Conservation (phyloP, 176 grass and related monocot species). For the Avena eriantha region DNA sequence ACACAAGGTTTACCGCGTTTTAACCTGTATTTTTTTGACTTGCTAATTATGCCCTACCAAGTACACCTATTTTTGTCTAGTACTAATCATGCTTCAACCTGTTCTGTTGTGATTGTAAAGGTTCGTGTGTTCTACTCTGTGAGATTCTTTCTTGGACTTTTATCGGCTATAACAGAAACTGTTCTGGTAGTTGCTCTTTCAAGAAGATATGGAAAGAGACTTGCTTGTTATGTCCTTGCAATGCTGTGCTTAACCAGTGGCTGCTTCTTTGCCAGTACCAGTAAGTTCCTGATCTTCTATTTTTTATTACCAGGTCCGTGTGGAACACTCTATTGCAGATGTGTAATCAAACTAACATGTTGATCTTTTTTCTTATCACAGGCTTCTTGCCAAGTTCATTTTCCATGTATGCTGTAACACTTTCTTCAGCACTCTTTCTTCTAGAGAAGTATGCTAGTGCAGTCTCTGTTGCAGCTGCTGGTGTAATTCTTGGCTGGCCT, state of each 20-base stretch:
- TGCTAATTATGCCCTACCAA: slow-evolving; percentile 12
- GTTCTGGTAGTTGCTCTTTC: slow-evolving; percentile 89
- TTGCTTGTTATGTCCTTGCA: slow-evolving; percentile 91
- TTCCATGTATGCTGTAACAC: slow-evolving; percentile 98
- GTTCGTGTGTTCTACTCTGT: slow-evolving; percentile 87
- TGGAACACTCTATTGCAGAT: slow-evolving; percentile 28
- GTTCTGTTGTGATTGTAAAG: slow-evolving; percentile 54
- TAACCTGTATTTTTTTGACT: slow-evolving; percentile 22
- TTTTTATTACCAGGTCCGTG: slow-evolving; percentile 32
- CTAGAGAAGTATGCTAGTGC: slow-evolving; percentile 80
- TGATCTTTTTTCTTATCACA: slow-evolving; percentile 45
- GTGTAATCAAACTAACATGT: neutral
- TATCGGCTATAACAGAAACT: slow-evolving; percentile 91
- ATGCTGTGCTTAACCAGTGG: slow-evolving; percentile 95
- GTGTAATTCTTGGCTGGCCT: slow-evolving; percentile 98
- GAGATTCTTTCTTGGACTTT: slow-evolving; percentile 95
- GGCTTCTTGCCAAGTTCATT: slow-evolving; percentile 99
- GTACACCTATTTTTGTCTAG: neutral
- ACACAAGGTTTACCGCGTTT: slow-evolving; percentile 70
- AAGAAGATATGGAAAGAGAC: slow-evolving; percentile 92
- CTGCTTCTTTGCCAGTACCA: slow-evolving; percentile 98
- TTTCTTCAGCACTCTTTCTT: slow-evolving; percentile 91
- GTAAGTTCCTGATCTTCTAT: slow-evolving; percentile 59
- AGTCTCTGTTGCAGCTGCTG: slow-evolving; percentile 77
- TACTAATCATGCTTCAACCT: slow-evolving; percentile 35